phyloP scores from a whole-genome alignment of 2,329 filamentous ascomycete species.

The Arthroderma sp. region DNA sequence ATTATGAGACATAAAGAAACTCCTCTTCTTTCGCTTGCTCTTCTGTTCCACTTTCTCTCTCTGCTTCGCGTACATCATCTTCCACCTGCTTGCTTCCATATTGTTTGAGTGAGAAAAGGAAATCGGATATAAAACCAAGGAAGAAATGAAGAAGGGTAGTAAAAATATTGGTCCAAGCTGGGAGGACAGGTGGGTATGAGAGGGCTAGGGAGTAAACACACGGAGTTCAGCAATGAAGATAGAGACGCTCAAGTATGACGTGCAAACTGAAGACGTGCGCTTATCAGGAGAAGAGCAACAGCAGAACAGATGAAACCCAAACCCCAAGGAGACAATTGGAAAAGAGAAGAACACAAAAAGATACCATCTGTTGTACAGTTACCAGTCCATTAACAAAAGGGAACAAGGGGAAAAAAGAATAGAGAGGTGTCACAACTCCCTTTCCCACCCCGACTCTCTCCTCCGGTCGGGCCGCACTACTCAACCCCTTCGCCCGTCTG shows the following conservation, averaged over 20 bases:
- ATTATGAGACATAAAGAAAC: conserved; percentile 7
- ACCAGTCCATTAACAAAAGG: not conserved
- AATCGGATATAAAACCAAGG: not conserved
- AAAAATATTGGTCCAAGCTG: not conserved
- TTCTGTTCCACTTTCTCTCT: not conserved
- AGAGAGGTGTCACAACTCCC: conserved; percentile 12
- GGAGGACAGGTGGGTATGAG: not conserved
- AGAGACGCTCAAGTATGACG: not conserved
- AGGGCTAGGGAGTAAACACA: not conserved
- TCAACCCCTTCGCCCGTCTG: not conserved
- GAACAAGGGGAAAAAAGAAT: conserved; percentile 12
- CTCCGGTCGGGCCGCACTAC: not conserved
- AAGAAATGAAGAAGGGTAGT: not conserved
- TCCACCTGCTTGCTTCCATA: not conserved
- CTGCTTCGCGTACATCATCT: not conserved
- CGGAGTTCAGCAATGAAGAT: not conserved
- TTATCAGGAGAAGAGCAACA: not conserved
- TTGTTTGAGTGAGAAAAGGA: not conserved
- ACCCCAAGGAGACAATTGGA: not conserved
- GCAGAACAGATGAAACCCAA: not conserved
- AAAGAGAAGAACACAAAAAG: not conserved
- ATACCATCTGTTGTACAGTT: conserved; percentile 4
- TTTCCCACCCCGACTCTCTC: not conserved
- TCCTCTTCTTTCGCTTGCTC: not conserved
- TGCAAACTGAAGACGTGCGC: not conserved